A percentile compares a stretch with the other conserved stretches of the same genome.
phyloP scores from a whole-genome alignment of 2,329 filamentous ascomycete genomes.

The Paecilomyces formosus region DNA sequence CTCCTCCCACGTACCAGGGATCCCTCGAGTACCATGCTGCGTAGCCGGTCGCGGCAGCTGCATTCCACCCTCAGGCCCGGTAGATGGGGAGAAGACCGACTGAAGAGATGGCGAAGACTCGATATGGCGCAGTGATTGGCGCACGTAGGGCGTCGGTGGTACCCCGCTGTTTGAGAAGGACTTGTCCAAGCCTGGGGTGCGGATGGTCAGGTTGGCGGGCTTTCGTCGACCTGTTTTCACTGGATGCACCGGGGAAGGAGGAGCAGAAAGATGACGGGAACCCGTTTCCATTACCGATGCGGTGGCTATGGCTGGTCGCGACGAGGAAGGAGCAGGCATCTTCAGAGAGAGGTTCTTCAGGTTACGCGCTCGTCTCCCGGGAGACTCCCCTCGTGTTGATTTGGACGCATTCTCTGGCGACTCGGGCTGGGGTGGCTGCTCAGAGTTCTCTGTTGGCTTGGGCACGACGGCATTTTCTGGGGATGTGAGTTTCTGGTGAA shows the following conservation, averaged over 20 bases:
- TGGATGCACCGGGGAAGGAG: constrained; percentile 51
- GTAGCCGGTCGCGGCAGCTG: constrained; percentile 37
- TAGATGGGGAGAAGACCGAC: constrained; percentile 44
- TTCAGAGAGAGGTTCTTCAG: constrained; percentile 59
- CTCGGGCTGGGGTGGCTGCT: constrained; percentile 14
- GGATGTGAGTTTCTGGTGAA: constrained; percentile 35
- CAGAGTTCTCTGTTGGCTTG: constrained; percentile 16
- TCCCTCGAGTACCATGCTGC: constrained; percentile 20
- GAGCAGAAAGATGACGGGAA: constrained; percentile 39
- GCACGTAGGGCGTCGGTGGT: constrained; percentile 51
- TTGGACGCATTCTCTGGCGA: constrained; percentile 13
- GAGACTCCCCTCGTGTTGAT: constrained; percentile 33
- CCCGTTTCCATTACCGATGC: constrained; percentile 39
- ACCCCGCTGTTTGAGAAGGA: constrained; percentile 43
- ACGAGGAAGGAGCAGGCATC: constrained; percentile 42
- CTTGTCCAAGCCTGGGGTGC: constrained; percentile 46
- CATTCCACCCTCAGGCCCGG: constrained; percentile 45
- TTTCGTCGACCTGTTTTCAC: constrained; percentile 47
- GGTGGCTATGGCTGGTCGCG: constrained; percentile 41
- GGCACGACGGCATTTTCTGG: constrained; percentile 17
- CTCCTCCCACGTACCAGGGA: constrained; percentile 22
- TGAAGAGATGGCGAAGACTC: constrained; percentile 56
- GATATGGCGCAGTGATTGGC: constrained; percentile 51
- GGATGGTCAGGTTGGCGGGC: constrained; percentile 54
- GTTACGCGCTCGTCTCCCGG: constrained; percentile 45